phyloP scores from a whole-genome alignment of 495 filamentous ascomycete species.

The Tetracladium setigerum region DNA sequence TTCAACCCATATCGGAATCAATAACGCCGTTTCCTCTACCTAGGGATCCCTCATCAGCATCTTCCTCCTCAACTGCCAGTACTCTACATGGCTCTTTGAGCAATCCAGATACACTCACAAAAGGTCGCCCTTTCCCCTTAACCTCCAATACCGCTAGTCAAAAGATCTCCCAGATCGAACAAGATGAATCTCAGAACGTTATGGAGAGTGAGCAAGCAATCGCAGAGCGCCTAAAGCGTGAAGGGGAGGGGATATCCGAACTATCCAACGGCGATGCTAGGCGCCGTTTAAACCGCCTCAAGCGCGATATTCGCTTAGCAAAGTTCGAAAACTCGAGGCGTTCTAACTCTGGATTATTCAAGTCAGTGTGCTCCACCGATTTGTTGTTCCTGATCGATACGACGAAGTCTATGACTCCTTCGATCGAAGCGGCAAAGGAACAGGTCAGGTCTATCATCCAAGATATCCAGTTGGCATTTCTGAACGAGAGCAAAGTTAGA shows the following conservation, averaged over 20 bases:
- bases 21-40: too few species aligned
- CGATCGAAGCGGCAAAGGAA: constrained; percentile 28
- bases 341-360: constrained; percentile 22
- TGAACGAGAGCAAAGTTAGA: constrained; percentile 33
- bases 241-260: not conserved
- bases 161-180: too few species aligned
- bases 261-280: constrained; percentile 17
- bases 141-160: too few species aligned
- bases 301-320: constrained; percentile 16
- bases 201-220: too few species aligned
- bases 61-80: too few species aligned
- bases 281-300: constrained; percentile 20
- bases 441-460: constrained; percentile 28
- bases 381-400: constrained; percentile 34
- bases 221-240: not conserved
- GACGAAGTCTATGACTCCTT: constrained; percentile 25
- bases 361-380: constrained; percentile 28
- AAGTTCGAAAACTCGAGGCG: constrained; percentile 6
- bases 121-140: too few species aligned
- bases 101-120: too few species aligned
- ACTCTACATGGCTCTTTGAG: too few species aligned
- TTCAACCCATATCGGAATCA: too few species aligned
- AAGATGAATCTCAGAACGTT: too few species aligned
- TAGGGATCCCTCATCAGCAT: too few species aligned
- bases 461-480: constrained; percentile 26